Conservation (phyloP, 495 filamentous ascomycete species). For the Penicillium alfredii region DNA sequence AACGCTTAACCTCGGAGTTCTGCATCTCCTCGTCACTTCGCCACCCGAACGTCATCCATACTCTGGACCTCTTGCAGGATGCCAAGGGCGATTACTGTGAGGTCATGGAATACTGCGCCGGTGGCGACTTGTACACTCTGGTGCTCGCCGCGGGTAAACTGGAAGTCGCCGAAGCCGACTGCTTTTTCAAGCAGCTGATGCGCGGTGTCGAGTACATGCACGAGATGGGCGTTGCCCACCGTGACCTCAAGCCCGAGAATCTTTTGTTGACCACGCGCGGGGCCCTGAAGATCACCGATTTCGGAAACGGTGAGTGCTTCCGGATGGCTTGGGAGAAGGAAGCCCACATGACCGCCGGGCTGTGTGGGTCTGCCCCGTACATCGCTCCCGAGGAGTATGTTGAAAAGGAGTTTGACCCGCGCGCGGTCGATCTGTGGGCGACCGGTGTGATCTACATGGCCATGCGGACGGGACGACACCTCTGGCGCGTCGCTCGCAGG, state of each 20-base stretch:
- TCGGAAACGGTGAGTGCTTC: slow-evolving; percentile 99
- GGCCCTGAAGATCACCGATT: slow-evolving; percentile 97
- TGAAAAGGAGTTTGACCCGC: slow-evolving; percentile 91
- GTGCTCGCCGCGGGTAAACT: slow-evolving; percentile 89
- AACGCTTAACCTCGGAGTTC: slow-evolving; percentile 96
- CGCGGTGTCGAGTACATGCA: slow-evolving; percentile 99
- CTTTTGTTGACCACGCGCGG: slow-evolving; percentile 88
- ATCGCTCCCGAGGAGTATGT: slow-evolving; percentile 96
- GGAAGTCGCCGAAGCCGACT: slow-evolving; percentile 91
- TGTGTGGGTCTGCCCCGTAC: slow-evolving; percentile 94
- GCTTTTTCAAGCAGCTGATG: slow-evolving; percentile 99
- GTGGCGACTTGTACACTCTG: slow-evolving; percentile 92
- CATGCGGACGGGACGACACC: slow-evolving; percentile 92
- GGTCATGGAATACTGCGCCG: slow-evolving; percentile 98
- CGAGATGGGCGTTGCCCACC: slow-evolving; percentile 98
- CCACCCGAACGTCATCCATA: slow-evolving; percentile 98
- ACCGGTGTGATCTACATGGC: slow-evolving; percentile 99
- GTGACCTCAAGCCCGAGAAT: slow-evolving; percentile 97
- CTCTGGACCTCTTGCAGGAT: slow-evolving; percentile 89
- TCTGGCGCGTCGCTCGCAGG: slow-evolving; percentile 93
- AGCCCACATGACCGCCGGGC: slow-evolving; percentile 93
- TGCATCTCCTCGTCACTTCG: slow-evolving; percentile 96
- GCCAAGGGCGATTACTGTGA: slow-evolving; percentile 98
- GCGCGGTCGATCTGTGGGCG: slow-evolving; percentile 96
- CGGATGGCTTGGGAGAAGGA: slow-evolving; percentile 99